Evolutionary conservation across 2,329 filamentous ascomycete genomes (phyloP).

Genomic region (Dothideomycetes sp.): DNA sequence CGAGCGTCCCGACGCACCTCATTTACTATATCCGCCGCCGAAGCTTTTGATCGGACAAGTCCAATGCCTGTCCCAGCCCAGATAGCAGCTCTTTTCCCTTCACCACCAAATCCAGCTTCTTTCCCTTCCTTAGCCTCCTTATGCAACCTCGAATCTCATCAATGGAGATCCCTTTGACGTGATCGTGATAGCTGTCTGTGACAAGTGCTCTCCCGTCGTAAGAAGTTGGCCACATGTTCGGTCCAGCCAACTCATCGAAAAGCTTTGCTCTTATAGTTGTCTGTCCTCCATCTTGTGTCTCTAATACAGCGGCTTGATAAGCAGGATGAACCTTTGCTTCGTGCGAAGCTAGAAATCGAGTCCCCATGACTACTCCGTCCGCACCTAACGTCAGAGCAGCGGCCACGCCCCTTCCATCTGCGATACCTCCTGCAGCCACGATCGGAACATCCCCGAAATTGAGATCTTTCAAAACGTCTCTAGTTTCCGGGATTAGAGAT

Average conservation of each 20-base stretch:
- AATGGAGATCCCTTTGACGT: slow-evolving; percentile 27
- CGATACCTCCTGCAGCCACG: slow-evolving; percentile 49
- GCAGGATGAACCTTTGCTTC: slow-evolving; percentile 38
- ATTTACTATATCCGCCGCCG: slow-evolving; percentile 44
- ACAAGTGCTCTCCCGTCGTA: slow-evolving; percentile 50
- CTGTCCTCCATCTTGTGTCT: slow-evolving; percentile 41
- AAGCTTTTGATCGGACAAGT: slow-evolving; percentile 41
- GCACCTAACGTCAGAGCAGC: slow-evolving; percentile 44
- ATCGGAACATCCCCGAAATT: slow-evolving; percentile 15
- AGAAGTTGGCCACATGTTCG: slow-evolving; percentile 45
- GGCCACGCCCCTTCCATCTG: slow-evolving; percentile 43
- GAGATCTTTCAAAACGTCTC: slow-evolving; percentile 31
- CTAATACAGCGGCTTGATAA: slow-evolving; percentile 38
- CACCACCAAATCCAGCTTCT: slow-evolving; percentile 35
- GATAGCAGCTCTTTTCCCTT: slow-evolving; percentile 45
- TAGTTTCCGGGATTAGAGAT: slow-evolving; percentile 49
- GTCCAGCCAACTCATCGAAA: slow-evolving; percentile 46
- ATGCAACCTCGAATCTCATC: slow-evolving; percentile 36
- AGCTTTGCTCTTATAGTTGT: slow-evolving; percentile 41
- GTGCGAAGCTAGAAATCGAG: slow-evolving; percentile 47
- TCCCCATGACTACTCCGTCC: slow-evolving; percentile 50
- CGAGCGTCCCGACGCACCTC: slow-evolving; percentile 21
- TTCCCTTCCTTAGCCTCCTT: slow-evolving; percentile 34
- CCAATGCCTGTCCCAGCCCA: slow-evolving; percentile 55
- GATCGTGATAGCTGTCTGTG: slow-evolving; percentile 43